Evolutionary conservation across 352 stramenopile species (phyloP).

Genomic region (Phytophthora gonapodyides): DNA sequence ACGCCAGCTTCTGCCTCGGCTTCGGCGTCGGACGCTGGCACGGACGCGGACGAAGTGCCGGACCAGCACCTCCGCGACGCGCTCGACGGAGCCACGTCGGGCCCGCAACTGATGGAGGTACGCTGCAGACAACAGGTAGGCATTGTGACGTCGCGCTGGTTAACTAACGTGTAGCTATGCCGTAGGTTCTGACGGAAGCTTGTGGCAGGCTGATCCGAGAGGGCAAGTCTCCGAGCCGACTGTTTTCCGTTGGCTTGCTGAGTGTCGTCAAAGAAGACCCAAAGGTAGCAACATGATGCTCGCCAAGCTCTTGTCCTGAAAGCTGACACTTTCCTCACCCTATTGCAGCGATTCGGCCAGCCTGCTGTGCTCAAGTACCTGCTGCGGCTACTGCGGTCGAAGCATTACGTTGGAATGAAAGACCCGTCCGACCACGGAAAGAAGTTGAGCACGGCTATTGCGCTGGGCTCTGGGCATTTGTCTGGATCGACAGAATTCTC

Average conservation of each 20-base stretch:
- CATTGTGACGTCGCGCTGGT: background rate
- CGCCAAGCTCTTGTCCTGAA: background rate
- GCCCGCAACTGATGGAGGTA: conserved; percentile 63
- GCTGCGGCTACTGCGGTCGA: conserved; percentile 75
- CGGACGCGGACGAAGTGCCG: conserved; percentile 43
- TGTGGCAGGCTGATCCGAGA: conserved; percentile 67
- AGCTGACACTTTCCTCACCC: conserved; percentile 1
- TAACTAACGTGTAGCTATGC: background rate
- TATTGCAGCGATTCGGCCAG: conserved; percentile 51
- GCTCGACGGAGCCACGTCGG: conserved; percentile 41
- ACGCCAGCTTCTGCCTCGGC: conserved; percentile 27
- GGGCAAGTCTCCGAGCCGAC: conserved; percentile 50
- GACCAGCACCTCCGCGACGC: conserved; percentile 56
- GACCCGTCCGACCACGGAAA: conserved; percentile 39
- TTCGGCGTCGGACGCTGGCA: conserved; percentile 30
- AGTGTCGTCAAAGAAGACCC: conserved; percentile 60
- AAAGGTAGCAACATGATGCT: conserved; percentile 24
- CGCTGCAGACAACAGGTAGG: background rate
- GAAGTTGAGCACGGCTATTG: conserved; percentile 24
- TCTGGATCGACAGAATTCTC: conserved; percentile 36
- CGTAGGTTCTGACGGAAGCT: conserved; percentile 53
- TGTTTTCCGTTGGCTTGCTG: conserved; percentile 68
- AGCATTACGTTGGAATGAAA: conserved; percentile 70
- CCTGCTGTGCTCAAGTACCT: conserved; percentile 78
- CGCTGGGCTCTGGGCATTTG: conserved; percentile 27